Evolutionary conservation across 1,284 basidiomycete species (phyloP).

Genomic region (Cutaneotrichosporon sp.): DNA sequence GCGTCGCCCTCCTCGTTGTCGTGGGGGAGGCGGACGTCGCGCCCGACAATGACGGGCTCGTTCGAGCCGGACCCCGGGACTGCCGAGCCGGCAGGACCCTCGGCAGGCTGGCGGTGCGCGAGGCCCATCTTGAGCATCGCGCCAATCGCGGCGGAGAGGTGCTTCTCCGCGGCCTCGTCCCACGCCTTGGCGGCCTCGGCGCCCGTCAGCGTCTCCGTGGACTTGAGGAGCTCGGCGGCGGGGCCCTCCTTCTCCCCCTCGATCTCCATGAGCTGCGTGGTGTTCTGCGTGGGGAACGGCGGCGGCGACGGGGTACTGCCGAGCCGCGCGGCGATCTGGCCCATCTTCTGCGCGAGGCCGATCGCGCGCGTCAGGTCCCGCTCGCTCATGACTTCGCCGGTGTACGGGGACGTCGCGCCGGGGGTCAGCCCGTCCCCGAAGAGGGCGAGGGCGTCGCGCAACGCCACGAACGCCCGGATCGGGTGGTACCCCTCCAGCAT

Average conservation of each 20-base stretch:
- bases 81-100: no score
- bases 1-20: constrained; percentile 27
- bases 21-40: constrained; percentile 38
- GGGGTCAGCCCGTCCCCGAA: constrained; percentile 38
- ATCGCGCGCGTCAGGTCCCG: constrained; percentile 47
- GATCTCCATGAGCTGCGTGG: neutral
- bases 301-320: constrained; percentile 16
- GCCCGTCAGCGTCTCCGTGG: neutral
- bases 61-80: neutral
- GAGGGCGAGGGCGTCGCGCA: constrained; percentile 38
- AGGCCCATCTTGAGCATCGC: constrained; percentile 47
- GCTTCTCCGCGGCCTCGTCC: constrained; percentile 41
- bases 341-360: constrained; percentile 41
- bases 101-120: neutral
- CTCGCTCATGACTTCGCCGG: constrained; percentile 23
- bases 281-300: constrained; percentile 9
- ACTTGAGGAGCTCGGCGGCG: neutral
- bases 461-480: constrained; percentile 36
- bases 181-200: constrained; percentile 23
- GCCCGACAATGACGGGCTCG: constrained; percentile 39
- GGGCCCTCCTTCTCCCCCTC: neutral
- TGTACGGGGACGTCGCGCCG: constrained; percentile 11
- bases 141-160: constrained; percentile 40
- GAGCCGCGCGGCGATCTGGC: constrained; percentile 26
- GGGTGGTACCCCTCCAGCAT: constrained; percentile 44